A percentile compares a stretch with the other conserved stretches of the same genome.
Evolutionary conservation across 2,329 filamentous ascomycete species (phyloP).

Genomic region (Fusarium proliferatum): DNA sequence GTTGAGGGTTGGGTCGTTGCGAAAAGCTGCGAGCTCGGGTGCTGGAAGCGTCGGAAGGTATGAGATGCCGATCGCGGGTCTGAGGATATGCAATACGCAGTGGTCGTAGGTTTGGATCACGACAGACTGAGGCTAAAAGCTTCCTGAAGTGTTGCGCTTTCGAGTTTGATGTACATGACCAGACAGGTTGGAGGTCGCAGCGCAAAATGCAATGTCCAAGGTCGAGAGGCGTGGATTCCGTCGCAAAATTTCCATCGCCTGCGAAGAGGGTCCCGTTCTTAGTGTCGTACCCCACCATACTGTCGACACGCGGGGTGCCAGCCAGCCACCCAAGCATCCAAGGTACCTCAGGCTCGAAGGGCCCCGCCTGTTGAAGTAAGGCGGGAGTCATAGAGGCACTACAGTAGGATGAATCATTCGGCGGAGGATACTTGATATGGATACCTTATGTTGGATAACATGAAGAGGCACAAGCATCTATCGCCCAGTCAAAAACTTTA

Average conservation of each 20-base stretch:
- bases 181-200: slow-evolving; percentile 17
- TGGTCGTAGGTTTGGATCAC: slow-evolving; percentile 17
- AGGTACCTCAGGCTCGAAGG: not conserved
- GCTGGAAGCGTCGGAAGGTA: not conserved
- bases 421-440: not conserved
- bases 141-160: slow-evolving; percentile 5
- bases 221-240: slow-evolving; percentile 17
- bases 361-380: not conserved
- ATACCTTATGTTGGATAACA: not conserved
- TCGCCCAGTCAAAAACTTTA: not conserved
- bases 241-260: slow-evolving; percentile 42
- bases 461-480: not conserved
- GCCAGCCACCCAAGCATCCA: not conserved
- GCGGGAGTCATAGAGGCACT: not conserved
- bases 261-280: slow-evolving; percentile 29
- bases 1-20: not conserved
- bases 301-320: slow-evolving; percentile 35
- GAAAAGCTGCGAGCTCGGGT: not conserved
- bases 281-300: slow-evolving; percentile 45
- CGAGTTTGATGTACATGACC: slow-evolving; percentile 36
- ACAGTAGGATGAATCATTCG: slow-evolving; percentile 23
- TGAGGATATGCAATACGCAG: not conserved
- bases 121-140: slow-evolving; percentile 18
- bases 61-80: not conserved
- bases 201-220: not conserved